A percentile compares a stretch with the other conserved stretches of the same genome.
These are phyloP conservation scores for Suillus decipiens DNA, from an alignment of 768 basidiomycete genomes.

Conservation along the genomic window DNA sequence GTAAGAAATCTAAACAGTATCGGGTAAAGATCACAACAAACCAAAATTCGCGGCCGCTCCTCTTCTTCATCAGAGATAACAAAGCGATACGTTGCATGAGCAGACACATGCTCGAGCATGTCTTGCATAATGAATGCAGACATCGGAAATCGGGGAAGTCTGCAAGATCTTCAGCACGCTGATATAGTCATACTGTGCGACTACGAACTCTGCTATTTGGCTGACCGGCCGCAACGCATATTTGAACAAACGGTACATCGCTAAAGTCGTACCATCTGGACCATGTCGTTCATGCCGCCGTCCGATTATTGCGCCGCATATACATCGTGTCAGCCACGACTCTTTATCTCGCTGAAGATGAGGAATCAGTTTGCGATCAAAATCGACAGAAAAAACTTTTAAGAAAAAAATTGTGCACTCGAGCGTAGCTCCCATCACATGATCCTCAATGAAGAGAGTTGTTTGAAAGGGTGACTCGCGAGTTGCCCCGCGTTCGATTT, in stretches of 20 bases:
- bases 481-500: slow-evolving; percentile 49
- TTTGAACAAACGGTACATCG: slow-evolving; percentile 76
- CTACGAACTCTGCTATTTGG: slow-evolving; percentile 59
- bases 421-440: slow-evolving; percentile 87
- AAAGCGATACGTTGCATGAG: slow-evolving; percentile 93
- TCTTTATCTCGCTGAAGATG: slow-evolving; percentile 53
- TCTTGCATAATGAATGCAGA: slow-evolving; percentile 91
- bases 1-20: neutral
- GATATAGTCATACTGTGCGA: neutral
- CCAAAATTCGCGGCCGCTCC: slow-evolving; percentile 75
- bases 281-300: slow-evolving; percentile 56
- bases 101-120: slow-evolving; percentile 88
- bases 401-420: slow-evolving; percentile 60
- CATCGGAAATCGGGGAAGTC: slow-evolving; percentile 53
- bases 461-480: slow-evolving; percentile 64
- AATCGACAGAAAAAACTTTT: slow-evolving; percentile 17
- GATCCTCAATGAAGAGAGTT: slow-evolving; percentile 78
- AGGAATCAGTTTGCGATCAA: slow-evolving; percentile 16
- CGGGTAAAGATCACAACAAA: slow-evolving; percentile 38
- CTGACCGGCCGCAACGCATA: slow-evolving; percentile 78
- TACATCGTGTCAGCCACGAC: slow-evolving; percentile 68
- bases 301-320: slow-evolving; percentile 84
- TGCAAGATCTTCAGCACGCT: slow-evolving; percentile 18
- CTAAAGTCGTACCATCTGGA: slow-evolving; percentile 32
- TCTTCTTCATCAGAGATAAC: slow-evolving; percentile 86